Percentiles rank a stretch among this genome's conserved stretches.
These are phyloP conservation scores for Salix viminalis DNA, from an alignment of 345 rosid species.

Conservation along the genomic window DNA sequence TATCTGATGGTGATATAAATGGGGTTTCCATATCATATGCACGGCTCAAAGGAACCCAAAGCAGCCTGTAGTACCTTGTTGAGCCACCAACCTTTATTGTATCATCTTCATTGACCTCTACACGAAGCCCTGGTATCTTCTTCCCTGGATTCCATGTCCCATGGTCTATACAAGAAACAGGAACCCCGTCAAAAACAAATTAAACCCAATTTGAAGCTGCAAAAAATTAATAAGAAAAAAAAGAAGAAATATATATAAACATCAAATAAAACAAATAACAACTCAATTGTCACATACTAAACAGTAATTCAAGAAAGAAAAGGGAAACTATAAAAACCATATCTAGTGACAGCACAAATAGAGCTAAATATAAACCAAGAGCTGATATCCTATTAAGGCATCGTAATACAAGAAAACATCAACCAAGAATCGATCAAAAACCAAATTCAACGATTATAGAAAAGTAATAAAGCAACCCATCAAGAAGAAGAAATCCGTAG, in stretches of 20 bases:
- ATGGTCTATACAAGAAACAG: slow-evolving; percentile 49
- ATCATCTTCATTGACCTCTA: slow-evolving; percentile 76
- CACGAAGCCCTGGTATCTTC: slow-evolving; percentile 56
- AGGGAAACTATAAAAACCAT: not conserved
- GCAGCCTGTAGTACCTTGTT: slow-evolving; percentile 71
- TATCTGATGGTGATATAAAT: slow-evolving; percentile 14
- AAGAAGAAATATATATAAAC: not conserved
- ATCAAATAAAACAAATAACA: not conserved
- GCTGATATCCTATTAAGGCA: not conserved
- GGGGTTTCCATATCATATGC: slow-evolving; percentile 50
- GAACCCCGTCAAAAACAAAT: slow-evolving; percentile 15
- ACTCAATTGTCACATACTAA: not conserved
- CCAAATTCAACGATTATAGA: slow-evolving; percentile 1
- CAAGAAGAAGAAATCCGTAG: not conserved
- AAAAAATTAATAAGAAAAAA: not conserved
- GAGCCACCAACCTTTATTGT: slow-evolving; percentile 70
- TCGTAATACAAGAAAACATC: not conserved
- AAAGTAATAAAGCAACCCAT: not conserved
- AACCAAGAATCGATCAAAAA: not conserved
- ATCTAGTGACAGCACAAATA: not conserved
- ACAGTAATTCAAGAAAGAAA: not conserved
- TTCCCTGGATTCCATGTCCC: slow-evolving; percentile 85
- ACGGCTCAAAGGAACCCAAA: slow-evolving; percentile 68
- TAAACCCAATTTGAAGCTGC: not conserved
- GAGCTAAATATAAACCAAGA: not conserved